Percentiles rank a stretch among this genome's conserved stretches.
Conservation (phyloP, 306 rosid species). For the Delonix regia region DNA sequence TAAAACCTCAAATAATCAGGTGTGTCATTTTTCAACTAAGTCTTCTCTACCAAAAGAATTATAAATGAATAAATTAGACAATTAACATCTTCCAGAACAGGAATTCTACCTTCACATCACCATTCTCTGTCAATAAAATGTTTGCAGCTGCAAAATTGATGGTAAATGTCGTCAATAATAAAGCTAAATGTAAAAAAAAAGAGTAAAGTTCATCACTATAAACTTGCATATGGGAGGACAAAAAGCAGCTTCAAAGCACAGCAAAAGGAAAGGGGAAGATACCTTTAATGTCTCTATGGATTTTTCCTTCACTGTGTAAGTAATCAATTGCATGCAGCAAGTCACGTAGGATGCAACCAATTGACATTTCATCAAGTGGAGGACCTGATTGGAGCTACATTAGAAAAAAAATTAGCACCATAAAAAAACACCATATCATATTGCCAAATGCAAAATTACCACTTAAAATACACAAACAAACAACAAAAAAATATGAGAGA, state of each 20-base stretch:
- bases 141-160: conserved; percentile 89
- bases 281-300: conserved; percentile 99
- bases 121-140: conserved; percentile 85
- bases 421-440: conserved; percentile 17
- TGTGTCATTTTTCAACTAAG: conserved; percentile 28
- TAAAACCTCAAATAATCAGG: conserved; percentile 36
- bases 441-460: conserved; percentile 4
- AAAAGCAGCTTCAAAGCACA: conserved; percentile 23
- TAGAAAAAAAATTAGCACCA: conserved; percentile 37
- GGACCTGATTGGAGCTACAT: conserved; percentile 93
- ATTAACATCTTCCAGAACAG: conserved; percentile 26
- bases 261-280: conserved; percentile 23
- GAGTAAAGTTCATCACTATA: conserved; percentile 25
- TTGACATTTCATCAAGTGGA: conserved; percentile 93
- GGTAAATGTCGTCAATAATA: conserved; percentile 37
- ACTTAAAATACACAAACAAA: neutral
- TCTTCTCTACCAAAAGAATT: conserved; percentile 20
- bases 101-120: conserved; percentile 90
- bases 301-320: conserved; percentile 92
- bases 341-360: conserved; percentile 92
- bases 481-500: neutral
- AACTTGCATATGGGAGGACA: conserved; percentile 15
- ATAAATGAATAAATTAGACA: conserved; percentile 8
- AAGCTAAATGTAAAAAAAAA: conserved; percentile 32
- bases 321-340: conserved; percentile 95